Evolutionary conservation across 208 protist genomes (phyloP).

Genomic region (Leishmania arabica): DNA sequence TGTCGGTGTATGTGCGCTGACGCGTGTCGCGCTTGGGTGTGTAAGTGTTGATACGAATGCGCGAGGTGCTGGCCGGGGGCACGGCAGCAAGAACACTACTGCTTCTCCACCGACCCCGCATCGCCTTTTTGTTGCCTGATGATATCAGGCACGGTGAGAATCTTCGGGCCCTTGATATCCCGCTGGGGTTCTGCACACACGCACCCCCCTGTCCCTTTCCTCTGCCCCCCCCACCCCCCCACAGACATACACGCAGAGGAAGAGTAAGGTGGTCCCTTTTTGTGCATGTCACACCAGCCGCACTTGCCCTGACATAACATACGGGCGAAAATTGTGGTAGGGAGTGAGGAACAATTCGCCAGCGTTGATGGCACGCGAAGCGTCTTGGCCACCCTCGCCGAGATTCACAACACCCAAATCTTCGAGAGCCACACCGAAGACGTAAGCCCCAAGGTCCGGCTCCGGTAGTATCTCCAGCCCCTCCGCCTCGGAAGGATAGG

Average conservation of each 20-base stretch:
- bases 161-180: neutral
- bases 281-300: conserved; percentile 46
- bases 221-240: too few relatives aligned
- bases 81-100: neutral
- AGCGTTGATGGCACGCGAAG: conserved; percentile 66
- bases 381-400: conserved; percentile 66
- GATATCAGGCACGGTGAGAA: neutral
- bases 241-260: neutral
- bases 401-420: conserved; percentile 80
- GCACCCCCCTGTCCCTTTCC: neutral
- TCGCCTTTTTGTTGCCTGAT: too few relatives aligned
- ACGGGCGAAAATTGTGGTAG: conserved; percentile 69
- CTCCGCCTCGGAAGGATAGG: conserved; percentile 68
- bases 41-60: neutral
- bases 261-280: too few relatives aligned
- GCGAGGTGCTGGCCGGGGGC: neutral
- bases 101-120: neutral
- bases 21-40: neutral
- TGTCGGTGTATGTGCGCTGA: neutral
- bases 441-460: conserved; percentile 71
- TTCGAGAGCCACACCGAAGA: conserved; percentile 80
- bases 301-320: conserved; percentile 70
- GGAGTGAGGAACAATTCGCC: conserved; percentile 88
- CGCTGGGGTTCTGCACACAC: neutral
- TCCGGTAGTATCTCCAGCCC: conserved; percentile 79